Evolutionary conservation across 805 yeast genomes (phyloP).

Genomic region (Nakazawaea holstii): DNA sequence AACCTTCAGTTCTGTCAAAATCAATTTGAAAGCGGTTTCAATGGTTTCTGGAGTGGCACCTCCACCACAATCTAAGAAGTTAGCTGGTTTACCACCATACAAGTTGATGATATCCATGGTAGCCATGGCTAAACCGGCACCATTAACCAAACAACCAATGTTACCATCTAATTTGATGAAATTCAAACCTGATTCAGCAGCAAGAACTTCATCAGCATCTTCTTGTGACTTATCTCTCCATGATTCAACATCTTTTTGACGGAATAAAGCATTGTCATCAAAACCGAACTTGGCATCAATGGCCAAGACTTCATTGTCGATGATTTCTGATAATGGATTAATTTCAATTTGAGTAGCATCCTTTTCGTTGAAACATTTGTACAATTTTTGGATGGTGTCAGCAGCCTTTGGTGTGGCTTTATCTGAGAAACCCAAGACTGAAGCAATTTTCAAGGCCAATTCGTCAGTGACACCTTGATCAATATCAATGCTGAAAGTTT

Average conservation of each 20-base stretch:
- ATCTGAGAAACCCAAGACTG: constrained; percentile 73
- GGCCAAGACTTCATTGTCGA: constrained; percentile 85
- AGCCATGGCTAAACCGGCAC: constrained; percentile 99
- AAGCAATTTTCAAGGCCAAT: constrained; percentile 72
- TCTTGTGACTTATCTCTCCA: constrained; percentile 99
- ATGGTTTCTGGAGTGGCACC: constrained; percentile 99
- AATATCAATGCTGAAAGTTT: constrained; percentile 76
- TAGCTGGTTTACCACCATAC: constrained; percentile 98
- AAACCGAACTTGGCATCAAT: constrained; percentile 99
- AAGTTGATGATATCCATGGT: constrained; percentile 99
- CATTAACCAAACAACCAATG: constrained; percentile 98
- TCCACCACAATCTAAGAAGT: constrained; percentile 99
- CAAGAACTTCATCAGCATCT: constrained; percentile 95
- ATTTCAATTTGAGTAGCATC: constrained; percentile 99
- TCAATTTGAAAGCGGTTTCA: constrained; percentile 92
- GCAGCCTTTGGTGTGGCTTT: constrained; percentile 84
- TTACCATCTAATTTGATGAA: constrained; percentile 97
- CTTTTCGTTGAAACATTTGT: constrained; percentile 81
- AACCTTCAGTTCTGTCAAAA: constrained; percentile 82
- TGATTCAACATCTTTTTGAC: constrained; percentile 89
- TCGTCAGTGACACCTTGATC: constrained; percentile 74
- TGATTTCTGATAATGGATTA: constrained; percentile 94
- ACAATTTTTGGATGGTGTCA: constrained; percentile 77
- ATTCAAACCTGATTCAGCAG: constrained; percentile 84
- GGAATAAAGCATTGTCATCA: constrained; percentile 93